Evolutionary conservation across 2,329 filamentous ascomycete species (phyloP).

Genomic region (Curvularia sp.): DNA sequence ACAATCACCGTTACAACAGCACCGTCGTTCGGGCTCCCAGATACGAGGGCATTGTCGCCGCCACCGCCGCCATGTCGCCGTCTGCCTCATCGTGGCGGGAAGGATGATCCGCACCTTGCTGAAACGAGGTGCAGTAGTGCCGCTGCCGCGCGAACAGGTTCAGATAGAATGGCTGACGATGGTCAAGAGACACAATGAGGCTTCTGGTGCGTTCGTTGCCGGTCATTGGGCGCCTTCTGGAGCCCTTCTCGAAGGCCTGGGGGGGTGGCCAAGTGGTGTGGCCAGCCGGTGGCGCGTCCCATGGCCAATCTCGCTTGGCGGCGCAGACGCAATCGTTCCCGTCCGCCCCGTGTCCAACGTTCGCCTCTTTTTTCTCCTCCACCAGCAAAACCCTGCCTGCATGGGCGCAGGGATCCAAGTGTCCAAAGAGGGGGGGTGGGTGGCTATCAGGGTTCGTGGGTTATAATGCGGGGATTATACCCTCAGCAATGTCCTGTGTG

Average conservation of each 20-base stretch:
- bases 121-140: conserved; percentile 28
- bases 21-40: neutral
- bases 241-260: conserved; percentile 21
- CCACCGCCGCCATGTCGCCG: conserved; percentile 10
- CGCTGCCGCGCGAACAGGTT: conserved; percentile 14
- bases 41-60: neutral
- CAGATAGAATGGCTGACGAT: neutral
- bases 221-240: conserved; percentile 16
- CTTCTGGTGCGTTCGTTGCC: conserved; percentile 1
- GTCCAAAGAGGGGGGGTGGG: conserved; percentile 22
- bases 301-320: conserved; percentile 28
- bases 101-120: conserved; percentile 28
- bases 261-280: neutral
- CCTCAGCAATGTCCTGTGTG: conserved; percentile 22
- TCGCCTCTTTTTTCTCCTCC: conserved; percentile 27
- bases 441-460: neutral
- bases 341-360: conserved; percentile 38
- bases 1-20: neutral
- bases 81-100: conserved; percentile 21
- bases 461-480: conserved; percentile 47
- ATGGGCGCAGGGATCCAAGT: conserved; percentile 20
- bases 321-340: conserved; percentile 28
- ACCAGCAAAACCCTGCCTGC: conserved; percentile 20
- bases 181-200: conserved; percentile 1
- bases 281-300: conserved; percentile 16